phyloP scores from a whole-genome alignment of 495 filamentous ascomycete species.

The Sabuloglossum arenarium region DNA sequence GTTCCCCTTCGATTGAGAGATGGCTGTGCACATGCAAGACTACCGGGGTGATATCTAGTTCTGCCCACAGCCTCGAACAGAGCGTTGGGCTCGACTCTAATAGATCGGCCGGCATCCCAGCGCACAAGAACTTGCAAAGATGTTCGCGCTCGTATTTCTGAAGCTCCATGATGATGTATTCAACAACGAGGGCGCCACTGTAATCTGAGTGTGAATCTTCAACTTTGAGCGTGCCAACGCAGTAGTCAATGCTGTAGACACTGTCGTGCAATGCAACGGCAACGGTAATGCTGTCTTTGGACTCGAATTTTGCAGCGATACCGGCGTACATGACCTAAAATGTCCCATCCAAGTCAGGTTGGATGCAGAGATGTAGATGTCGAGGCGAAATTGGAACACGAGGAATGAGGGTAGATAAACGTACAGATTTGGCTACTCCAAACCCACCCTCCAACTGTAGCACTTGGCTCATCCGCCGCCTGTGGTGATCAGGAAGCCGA shows the following conservation, averaged over 20 bases:
- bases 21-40: conserved; percentile 21
- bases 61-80: conserved; percentile 56
- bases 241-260: neutral
- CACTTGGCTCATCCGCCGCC: conserved; percentile 22
- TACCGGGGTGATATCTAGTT: conserved; percentile 58
- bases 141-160: conserved; percentile 14
- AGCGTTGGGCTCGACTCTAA: conserved; percentile 34
- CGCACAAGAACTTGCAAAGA: conserved; percentile 18
- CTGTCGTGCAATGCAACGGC: neutral
- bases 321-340: neutral
- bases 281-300: neutral
- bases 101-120: conserved; percentile 31
- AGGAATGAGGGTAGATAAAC: conserved; percentile 4
- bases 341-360: too few relatives aligned
- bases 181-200: conserved; percentile 7
- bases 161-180: conserved; percentile 12
- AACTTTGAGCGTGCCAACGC: neutral
- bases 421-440: neutral
- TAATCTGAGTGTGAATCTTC: neutral
- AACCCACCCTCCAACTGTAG: conserved; percentile 22
- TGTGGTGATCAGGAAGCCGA: conserved; percentile 23
- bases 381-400: neutral
- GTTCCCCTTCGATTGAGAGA: neutral
- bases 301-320: neutral
- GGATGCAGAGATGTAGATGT: neutral